phyloP scores from a whole-genome alignment of 192 early-diverging fungal species.

The Coemansia sp. region DNA sequence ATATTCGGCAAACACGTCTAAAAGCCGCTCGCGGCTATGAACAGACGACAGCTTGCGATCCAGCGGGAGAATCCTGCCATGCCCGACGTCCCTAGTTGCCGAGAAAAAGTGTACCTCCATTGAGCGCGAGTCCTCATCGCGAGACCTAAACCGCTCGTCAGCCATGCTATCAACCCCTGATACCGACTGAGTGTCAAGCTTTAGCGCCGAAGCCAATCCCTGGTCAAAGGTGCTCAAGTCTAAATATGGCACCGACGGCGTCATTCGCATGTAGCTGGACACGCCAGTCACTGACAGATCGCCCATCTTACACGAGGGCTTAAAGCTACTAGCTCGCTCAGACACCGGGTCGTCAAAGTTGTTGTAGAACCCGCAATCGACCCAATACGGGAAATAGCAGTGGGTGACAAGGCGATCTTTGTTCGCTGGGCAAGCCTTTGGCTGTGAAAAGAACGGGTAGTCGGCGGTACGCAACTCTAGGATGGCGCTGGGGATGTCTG shows the following conservation, averaged over 20 bases:
- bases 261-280: slow-evolving; percentile 29
- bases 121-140: slow-evolving; percentile 19
- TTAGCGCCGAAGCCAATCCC: slow-evolving; percentile 18
- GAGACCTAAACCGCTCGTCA: not conserved
- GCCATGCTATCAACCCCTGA: slow-evolving; percentile 10
- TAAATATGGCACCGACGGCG: slow-evolving; percentile 32
- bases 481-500: slow-evolving; percentile 32
- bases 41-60: slow-evolving; percentile 11
- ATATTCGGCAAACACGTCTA: slow-evolving; percentile 41
- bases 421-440: not conserved
- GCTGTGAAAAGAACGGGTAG: slow-evolving; percentile 28
- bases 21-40: slow-evolving; percentile 25
- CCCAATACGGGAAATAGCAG: slow-evolving; percentile 83
- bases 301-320: slow-evolving; percentile 45
- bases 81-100: slow-evolving; percentile 19
- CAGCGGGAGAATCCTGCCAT: slow-evolving; percentile 17
- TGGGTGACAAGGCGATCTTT: slow-evolving; percentile 44
- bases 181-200: slow-evolving; percentile 14
- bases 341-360: slow-evolving; percentile 32
- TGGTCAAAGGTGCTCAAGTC: slow-evolving; percentile 25
- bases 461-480: slow-evolving; percentile 23
- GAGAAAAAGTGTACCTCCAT: slow-evolving; percentile 12
- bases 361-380: slow-evolving; percentile 89
- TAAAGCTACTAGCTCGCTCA: slow-evolving; percentile 22
- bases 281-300: slow-evolving; percentile 38